Base-by-base conservation (phyloP, 192 early-diverging fungal species). In the Rhizoclosmatium globosum region DNA sequence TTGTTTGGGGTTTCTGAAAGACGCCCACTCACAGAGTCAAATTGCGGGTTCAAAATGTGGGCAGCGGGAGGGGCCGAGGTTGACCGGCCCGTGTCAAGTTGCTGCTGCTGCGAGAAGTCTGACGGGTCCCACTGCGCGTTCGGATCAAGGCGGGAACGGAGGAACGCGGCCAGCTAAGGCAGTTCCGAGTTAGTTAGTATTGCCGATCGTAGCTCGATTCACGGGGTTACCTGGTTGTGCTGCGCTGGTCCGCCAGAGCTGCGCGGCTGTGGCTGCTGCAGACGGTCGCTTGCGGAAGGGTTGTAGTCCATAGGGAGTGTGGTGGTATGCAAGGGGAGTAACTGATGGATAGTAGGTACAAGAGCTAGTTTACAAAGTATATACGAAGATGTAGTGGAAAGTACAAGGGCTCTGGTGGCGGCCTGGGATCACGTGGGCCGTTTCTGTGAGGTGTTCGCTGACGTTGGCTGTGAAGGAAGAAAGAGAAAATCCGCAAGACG, bases 31-130 rank as follows among this genome's bases (percentile, higher is more conserved):
- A 57, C 15, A 21, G 15, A 57, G 21, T 17, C 21, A 17, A 68
- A 31, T 41, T n/a, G 39, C 72, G 78, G 90, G 74, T 88, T 82
- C 31, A 31, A 31, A 69, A 89, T 61, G 11, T 85, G 85, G 77
- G 92, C 92, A n/a, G 92, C 85, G 21, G 94, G 94, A 13, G 94
- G 94, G 9, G 94, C 94, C 77, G 90, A 91, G 64, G 83, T 93
- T 44, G 92, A 91, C 46, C 94, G 87, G 70, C 79, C 79, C 53
- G 86, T 84, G 81, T 92, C 31, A 31, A 31, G 31, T 31, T 31
- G 31, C 31, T 31, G 31, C 31, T 82, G 70, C 53, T 74, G 74
- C 43, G 39, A 31, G 56, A 45, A n/a, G 19, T 39, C 48, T 31
- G 69, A 17, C 21, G n/a, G 21, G 11, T 61, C 46, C 3, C 42